A percentile compares a stretch with the other conserved stretches of the same genome.
Conservation (phyloP, 2,329 filamentous ascomycete genomes). For the Mycosphaerelloides madeirae region DNA sequence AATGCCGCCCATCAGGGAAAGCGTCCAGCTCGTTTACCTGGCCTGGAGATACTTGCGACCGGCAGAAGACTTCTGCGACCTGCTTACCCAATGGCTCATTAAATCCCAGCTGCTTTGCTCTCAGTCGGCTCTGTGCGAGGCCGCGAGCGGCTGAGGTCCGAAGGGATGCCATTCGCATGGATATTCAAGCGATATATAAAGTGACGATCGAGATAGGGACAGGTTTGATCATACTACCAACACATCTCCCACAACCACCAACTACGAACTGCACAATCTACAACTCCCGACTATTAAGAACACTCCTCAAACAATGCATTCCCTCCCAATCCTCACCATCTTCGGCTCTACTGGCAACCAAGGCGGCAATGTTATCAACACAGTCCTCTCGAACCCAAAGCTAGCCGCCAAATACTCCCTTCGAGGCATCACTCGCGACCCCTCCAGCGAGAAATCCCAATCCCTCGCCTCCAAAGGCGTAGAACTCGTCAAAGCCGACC, state of each 20-base stretch:
- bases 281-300: not conserved
- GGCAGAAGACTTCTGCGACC: too few relatives aligned
- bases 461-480: conserved; percentile 44
- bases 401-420: conserved; percentile 48
- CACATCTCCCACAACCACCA: not conserved
- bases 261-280: not conserved
- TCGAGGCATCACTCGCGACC: conserved; percentile 53
- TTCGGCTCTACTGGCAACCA: conserved; percentile 59
- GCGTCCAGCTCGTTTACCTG: too few relatives aligned
- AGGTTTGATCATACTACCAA: too few relatives aligned
- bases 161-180: too few relatives aligned
- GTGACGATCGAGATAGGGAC: too few relatives aligned
- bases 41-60: too few relatives aligned
- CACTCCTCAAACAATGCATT: not conserved
- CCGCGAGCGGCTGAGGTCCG: too few relatives aligned
- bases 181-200: too few relatives aligned
- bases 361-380: conserved; percentile 52
- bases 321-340: conserved; percentile 44
- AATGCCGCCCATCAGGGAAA: too few relatives aligned
- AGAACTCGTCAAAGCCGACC: conserved; percentile 51
- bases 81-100: too few relatives aligned
- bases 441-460: conserved; percentile 41
- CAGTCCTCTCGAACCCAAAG: conserved; percentile 40
- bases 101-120: too few relatives aligned
- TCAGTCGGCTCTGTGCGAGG: too few relatives aligned